Conservation (phyloP, 2,329 filamentous ascomycete genomes). For the Paecilomyces dactylethromorphus region DNA sequence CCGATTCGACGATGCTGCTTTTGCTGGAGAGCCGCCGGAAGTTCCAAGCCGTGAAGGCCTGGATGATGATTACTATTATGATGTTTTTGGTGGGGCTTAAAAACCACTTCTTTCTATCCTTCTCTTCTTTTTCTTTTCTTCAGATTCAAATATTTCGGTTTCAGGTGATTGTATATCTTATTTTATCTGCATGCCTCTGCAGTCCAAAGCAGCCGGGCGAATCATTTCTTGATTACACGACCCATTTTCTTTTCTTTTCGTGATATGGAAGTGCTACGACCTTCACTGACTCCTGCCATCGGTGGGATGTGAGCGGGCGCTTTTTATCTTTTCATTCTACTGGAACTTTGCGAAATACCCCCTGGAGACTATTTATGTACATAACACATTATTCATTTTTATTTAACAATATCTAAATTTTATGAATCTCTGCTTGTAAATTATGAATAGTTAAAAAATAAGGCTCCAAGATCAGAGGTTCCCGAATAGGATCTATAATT, state of each 20-base stretch:
- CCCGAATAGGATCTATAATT: not conserved
- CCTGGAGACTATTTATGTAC: conserved; percentile 3
- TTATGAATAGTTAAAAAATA: not conserved
- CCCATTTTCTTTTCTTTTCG: not conserved
- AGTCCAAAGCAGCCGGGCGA: not conserved
- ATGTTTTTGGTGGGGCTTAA: conserved; percentile 50
- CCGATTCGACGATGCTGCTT: conserved; percentile 71
- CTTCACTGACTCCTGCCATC: not conserved
- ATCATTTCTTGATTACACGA: not conserved
- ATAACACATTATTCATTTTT: not conserved
- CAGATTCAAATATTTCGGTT: not conserved
- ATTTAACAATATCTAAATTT: not conserved
- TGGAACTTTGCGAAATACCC: conserved; percentile 7
- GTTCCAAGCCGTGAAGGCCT: conserved; percentile 78
- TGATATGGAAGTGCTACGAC: not conserved
- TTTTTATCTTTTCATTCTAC: not conserved
- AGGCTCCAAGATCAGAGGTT: not conserved
- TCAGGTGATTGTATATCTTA: not conserved
- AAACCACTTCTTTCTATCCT: not conserved
- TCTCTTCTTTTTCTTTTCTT: not conserved
- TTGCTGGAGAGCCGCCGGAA: conserved; percentile 61
- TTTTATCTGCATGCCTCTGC: not conserved
- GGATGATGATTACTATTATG: conserved; percentile 91
- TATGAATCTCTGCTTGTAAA: not conserved
- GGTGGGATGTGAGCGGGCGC: not conserved